A percentile compares a stretch with the other conserved stretches of the same genome.
Evolutionary conservation across 371 early-diverging fungal genomes (phyloP).

Genomic region (Capniomyces stellatus): DNA sequence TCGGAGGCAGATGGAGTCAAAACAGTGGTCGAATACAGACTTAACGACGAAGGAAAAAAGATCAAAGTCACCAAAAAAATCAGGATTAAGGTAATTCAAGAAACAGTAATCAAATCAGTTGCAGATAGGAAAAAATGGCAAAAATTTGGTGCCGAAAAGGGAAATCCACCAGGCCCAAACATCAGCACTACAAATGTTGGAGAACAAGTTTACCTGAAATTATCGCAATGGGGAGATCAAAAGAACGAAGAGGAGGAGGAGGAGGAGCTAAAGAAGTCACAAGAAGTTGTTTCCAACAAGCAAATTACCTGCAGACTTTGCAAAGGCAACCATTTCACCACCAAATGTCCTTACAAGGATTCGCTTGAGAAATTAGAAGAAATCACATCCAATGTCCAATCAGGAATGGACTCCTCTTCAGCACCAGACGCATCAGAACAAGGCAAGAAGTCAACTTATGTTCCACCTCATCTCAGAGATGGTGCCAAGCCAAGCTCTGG

Average conservation of each 20-base stretch:
- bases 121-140: conserved; percentile 78
- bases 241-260: conserved; percentile 18
- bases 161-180: conserved; percentile 66
- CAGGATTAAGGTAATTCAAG: conserved; percentile 53
- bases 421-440: conserved; percentile 13
- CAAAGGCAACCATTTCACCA: conserved; percentile 90
- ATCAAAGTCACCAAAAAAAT: conserved; percentile 76
- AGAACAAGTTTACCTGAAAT: conserved; percentile 72
- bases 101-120: conserved; percentile 72
- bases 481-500: conserved; percentile 15
- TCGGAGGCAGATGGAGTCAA: conserved; percentile 70
- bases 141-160: conserved; percentile 62
- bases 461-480: conserved; percentile 38
- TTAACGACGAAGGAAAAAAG: conserved; percentile 72
- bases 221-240: conserved; percentile 33
- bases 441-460: conserved; percentile 16
- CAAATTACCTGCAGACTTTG: conserved; percentile 88
- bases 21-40: conserved; percentile 56
- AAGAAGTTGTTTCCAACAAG: conserved; percentile 12
- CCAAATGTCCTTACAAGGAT: conserved; percentile 95
- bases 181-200: conserved; percentile 73
- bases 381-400: conserved; percentile 19
- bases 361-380: conserved; percentile 53
- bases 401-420: conserved; percentile 9
- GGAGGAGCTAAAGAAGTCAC: conserved; percentile 12